A percentile compares a stretch with the other conserved stretches of the same genome.
These are phyloP conservation scores for Leptosphaerulina australis DNA, from an alignment of 2,329 filamentous ascomycete genomes.

Conservation along the genomic window DNA sequence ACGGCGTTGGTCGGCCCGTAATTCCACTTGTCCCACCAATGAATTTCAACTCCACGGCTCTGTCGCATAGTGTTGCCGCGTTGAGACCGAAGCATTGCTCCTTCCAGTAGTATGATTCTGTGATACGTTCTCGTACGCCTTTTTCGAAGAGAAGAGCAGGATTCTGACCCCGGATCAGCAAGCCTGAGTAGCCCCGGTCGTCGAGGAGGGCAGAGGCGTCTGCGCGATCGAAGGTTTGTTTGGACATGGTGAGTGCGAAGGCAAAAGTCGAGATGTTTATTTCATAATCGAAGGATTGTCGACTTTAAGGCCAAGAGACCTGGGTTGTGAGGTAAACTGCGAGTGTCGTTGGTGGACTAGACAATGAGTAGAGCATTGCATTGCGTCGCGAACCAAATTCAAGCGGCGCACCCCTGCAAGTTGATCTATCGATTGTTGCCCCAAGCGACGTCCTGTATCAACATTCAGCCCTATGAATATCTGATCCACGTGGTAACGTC, in stretches of 20 bases:
- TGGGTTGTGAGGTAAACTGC: background rate
- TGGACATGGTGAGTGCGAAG: conserved; percentile 33
- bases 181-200: conserved; percentile 79
- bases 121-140: conserved; percentile 91
- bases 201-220: conserved; percentile 81
- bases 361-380: background rate
- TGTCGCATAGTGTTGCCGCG: conserved; percentile 78
- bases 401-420: conserved; percentile 11
- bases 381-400: conserved; percentile 24
- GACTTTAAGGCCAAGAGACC: too few relatives aligned
- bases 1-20: conserved; percentile 85
- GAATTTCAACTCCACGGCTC: conserved; percentile 81
- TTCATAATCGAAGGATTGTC: conserved; percentile 8
- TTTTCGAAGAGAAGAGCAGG: conserved; percentile 96
- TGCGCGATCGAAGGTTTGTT: conserved; percentile 67
- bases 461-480: conserved; percentile 26
- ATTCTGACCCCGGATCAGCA: conserved; percentile 86
- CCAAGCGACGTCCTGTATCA: conserved; percentile 20
- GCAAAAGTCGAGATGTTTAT: background rate
- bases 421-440: conserved; percentile 41
- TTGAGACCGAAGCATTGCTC: conserved; percentile 98
- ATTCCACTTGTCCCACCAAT: conserved; percentile 88
- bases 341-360: background rate
- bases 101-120: conserved; percentile 97
- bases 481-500: conserved; percentile 34